Percentiles rank a stretch among this genome's conserved stretches.
These are phyloP conservation scores for Neofusicoccum parvum DNA, from an alignment of 2,329 filamentous ascomycete species.

Conservation along the genomic window DNA sequence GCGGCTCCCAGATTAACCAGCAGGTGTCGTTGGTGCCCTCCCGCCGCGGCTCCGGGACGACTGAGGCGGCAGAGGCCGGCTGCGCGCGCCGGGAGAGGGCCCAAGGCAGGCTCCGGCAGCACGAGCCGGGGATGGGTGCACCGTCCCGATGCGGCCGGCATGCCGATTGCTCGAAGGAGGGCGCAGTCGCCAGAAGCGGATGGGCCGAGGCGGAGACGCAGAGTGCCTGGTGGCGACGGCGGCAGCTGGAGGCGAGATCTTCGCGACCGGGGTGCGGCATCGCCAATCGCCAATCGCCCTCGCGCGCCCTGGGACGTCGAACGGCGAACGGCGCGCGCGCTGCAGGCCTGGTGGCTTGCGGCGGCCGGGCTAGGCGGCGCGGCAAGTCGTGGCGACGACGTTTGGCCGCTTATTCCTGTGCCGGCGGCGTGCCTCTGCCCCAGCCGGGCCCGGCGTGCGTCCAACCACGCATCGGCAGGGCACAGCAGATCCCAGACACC, in stretches of 20 bases:
- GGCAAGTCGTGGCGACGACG: conserved; percentile 10
- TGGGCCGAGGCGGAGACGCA: not conserved
- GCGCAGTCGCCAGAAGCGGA: not conserved
- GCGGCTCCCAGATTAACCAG: not conserved
- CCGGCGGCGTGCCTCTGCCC: not conserved
- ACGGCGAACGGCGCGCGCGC: not conserved
- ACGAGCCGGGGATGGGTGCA: not conserved
- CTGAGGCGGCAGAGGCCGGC: not conserved
- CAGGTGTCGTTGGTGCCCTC: not conserved
- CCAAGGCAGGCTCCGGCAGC: conserved; percentile 6
- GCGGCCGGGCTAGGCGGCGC: not conserved
- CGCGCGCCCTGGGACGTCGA: not conserved
- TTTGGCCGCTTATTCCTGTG: not conserved
- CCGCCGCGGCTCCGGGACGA: not conserved
- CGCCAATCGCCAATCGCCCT: conserved; percentile 13
- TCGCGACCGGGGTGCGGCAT: not conserved
- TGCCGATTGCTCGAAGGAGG: conserved; percentile 11
- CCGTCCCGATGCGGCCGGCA: conserved; percentile 16
- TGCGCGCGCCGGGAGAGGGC: not conserved
- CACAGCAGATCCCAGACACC: conserved; percentile 5
- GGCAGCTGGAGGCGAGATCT: conserved; percentile 16
- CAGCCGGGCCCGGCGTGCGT: not conserved
- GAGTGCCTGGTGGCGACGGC: conserved; percentile 2
- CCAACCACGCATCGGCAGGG: not conserved
- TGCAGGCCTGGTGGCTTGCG: not conserved